A percentile compares a stretch with the other conserved stretches of the same genome.
Conservation (phyloP, 106 monocot genomes). For the Cymbidium sinense region DNA sequence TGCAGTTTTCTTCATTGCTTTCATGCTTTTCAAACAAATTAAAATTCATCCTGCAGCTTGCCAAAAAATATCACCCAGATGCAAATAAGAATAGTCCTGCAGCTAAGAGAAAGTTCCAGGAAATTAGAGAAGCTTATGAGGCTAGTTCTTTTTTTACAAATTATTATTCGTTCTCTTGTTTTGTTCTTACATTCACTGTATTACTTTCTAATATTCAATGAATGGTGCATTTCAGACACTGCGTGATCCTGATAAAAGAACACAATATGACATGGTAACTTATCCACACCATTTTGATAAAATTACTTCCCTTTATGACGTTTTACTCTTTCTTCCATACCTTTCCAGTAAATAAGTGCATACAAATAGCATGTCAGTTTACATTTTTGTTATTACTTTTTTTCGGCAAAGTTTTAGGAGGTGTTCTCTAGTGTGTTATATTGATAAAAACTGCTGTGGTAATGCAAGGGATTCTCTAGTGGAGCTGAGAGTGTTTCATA, state of each 20-base stretch:
- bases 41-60: slow-evolving; percentile 52
- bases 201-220: slow-evolving; percentile 12
- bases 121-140: slow-evolving; percentile 97
- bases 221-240: slow-evolving; percentile 53
- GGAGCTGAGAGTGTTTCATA: slow-evolving; percentile 36
- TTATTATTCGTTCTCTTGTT: slow-evolving; percentile 9
- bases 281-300: background rate
- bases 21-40: background rate
- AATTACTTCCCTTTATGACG: background rate
- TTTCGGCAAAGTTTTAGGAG: background rate
- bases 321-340: slow-evolving; percentile 1
- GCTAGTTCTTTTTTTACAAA: slow-evolving; percentile 30
- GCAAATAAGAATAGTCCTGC: slow-evolving; percentile 73
- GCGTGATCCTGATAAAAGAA: slow-evolving; percentile 74
- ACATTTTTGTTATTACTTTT: slow-evolving; percentile 1
- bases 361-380: background rate
- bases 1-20: background rate
- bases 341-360: background rate
- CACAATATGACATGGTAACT: slow-evolving; percentile 81
- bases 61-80: slow-evolving; percentile 97
- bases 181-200: background rate
- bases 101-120: slow-evolving; percentile 90
- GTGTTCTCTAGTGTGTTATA: slow-evolving; percentile 2
- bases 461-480: slow-evolving; percentile 32
- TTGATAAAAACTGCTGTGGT: slow-evolving; percentile 10